These are phyloP conservation scores for Aspergillus campestris DNA, from an alignment of 495 filamentous ascomycete species.

Conservation along the genomic window DNA sequence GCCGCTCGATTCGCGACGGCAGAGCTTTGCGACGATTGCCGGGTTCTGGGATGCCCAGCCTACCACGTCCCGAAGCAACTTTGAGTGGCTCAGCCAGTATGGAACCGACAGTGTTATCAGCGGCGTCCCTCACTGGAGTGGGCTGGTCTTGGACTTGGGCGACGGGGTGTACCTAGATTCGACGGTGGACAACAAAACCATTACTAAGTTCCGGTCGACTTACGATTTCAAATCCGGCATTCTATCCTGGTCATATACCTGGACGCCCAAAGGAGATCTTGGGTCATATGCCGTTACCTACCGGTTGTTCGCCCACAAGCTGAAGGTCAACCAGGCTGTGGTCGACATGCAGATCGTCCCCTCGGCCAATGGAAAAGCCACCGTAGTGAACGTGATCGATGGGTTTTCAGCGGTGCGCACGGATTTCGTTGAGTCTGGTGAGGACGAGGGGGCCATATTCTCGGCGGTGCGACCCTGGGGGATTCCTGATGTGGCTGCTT, in stretches of 20 bases:
- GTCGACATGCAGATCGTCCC: constrained; percentile 49
- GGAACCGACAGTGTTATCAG: constrained; percentile 66
- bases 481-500: constrained; percentile 49
- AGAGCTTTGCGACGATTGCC: constrained; percentile 64
- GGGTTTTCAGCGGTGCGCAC: constrained; percentile 51
- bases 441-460: constrained; percentile 43
- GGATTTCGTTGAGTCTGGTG: constrained; percentile 43
- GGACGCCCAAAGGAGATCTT: constrained; percentile 47
- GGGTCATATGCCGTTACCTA: constrained; percentile 48
- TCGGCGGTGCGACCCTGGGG: constrained; percentile 49
- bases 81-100: constrained; percentile 62
- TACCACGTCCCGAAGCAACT: constrained; percentile 58
- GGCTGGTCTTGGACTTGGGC: constrained; percentile 51
- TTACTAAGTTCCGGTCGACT: constrained; percentile 53
- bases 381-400: constrained; percentile 51
- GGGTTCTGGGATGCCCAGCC: constrained; percentile 65
- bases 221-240: constrained; percentile 57
- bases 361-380: constrained; percentile 35
- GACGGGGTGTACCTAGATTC: constrained; percentile 49
- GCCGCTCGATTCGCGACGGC: constrained; percentile 60
- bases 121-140: constrained; percentile 64
- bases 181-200: constrained; percentile 47
- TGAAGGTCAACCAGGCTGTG: constrained; percentile 54
- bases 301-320: constrained; percentile 52
- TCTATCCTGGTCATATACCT: constrained; percentile 56